Base-by-base conservation (phyloP, 169 alveolate genomes). In the Besnoitia besnoiti region DNA sequence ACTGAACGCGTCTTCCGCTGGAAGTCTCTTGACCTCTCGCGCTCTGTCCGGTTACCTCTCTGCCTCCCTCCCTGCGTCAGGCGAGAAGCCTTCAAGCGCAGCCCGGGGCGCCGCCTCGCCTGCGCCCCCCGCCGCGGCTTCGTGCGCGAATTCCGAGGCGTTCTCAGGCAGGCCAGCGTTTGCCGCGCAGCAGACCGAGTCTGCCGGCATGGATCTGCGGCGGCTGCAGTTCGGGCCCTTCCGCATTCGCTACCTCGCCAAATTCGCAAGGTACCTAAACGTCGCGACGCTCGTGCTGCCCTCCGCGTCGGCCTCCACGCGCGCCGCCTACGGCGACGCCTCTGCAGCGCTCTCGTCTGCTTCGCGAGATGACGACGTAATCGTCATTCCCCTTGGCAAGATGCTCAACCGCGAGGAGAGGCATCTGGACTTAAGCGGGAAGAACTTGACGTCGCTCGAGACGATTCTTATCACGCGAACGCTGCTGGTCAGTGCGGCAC, bases 161-260 rank as follows among this genome's bases (percentile, higher is more conserved):
- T n/a, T n/a, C n/a, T n/a, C n/a, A n/a, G n/a, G n/a, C n/a, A n/a
- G n/a, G n/a, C n/a, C n/a, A n/a, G n/a, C n/a, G n/a, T n/a, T n/a
- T n/a, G n/a, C n/a, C n/a, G n/a, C n/a, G n/a, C n/a, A n/a, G n/a
- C n/a, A n/a, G n/a, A n/a, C n/a, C 10, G 62, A 50, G 62, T 10
- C n/a, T n/a, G n/a, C 12, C 8, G 80, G 10, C 21, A 24, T 77
- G 87, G 87, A 77, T 24, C 55, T 77, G 40, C 49, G 87, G n/a
- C 59, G 87, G 3, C 59, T 77, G 30, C 14, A 40, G 21, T 77
- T 77, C 55, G 87, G 40, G n/a, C 59, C 87, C 12, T 77, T 77
- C 21, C 87, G 87, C 37, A 77, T 77, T 8, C 87, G 87, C 55
- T 77, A 77, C 35, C 55, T 77, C 7, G 49, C 87, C 33, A 77